Percentiles rank a stretch among this genome's conserved stretches.
These are phyloP conservation scores for Xylaria acuta DNA, from an alignment of 495 filamentous ascomycete genomes.

Conservation along the genomic window DNA sequence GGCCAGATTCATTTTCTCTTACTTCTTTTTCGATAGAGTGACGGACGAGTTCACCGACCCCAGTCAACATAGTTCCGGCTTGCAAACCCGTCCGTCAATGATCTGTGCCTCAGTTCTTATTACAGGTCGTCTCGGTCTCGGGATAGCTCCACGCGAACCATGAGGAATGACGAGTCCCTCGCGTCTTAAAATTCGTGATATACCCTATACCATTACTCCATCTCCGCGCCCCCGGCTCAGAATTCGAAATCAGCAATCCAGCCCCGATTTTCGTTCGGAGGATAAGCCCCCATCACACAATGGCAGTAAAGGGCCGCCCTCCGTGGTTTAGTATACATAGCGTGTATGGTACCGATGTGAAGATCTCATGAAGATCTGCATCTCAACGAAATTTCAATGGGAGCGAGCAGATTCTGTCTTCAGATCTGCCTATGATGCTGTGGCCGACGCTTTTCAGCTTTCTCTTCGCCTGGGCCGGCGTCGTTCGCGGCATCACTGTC, in stretches of 20 bases:
- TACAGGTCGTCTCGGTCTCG: conserved; percentile 5
- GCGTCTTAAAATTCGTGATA: conserved; percentile 16
- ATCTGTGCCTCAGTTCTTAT: not conserved
- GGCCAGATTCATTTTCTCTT: not conserved
- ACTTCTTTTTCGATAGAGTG: not conserved
- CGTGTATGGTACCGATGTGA: not conserved
- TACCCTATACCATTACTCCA: conserved; percentile 1
- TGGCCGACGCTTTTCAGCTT: conserved; percentile 29
- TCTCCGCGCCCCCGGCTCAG: not conserved
- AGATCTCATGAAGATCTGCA: conserved; percentile 2
- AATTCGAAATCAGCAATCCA: conserved; percentile 7
- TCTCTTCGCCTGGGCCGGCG: conserved; percentile 32
- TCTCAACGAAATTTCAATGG: conserved; percentile 1
- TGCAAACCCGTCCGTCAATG: conserved; percentile 1
- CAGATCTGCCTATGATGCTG: conserved; percentile 21
- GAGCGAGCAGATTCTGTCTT: not conserved
- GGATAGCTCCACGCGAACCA: conserved; percentile 19
- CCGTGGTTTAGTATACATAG: conserved; percentile 15
- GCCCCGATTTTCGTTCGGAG: conserved; percentile 18
- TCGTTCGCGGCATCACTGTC: conserved; percentile 43
- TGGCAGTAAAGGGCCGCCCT: not conserved
- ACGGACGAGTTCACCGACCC: not conserved
- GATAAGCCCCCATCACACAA: not conserved
- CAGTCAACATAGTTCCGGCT: not conserved
- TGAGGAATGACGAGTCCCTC: conserved; percentile 1